A percentile compares a stretch with the other conserved stretches of the same genome.
Conservation (phyloP, 306 rosid genomes). For the Glycine soja region DNA sequence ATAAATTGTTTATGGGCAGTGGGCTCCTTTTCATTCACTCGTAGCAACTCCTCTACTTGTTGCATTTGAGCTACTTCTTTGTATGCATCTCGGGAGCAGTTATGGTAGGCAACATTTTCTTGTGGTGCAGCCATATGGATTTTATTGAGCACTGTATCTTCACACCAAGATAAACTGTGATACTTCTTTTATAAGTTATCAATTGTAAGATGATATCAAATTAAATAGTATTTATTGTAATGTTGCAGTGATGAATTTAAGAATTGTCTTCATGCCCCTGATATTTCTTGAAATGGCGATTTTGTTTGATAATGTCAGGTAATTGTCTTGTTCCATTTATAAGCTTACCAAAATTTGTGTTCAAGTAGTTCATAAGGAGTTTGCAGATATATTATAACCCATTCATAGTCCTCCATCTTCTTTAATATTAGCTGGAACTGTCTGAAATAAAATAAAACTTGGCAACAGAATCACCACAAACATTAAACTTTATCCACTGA, state of each 20-base stretch:
- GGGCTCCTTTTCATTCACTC: conserved; percentile 97
- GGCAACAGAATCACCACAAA: conserved; percentile 27
- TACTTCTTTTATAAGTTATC: conserved; percentile 45
- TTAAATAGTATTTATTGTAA: conserved; percentile 41
- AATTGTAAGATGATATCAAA: background rate
- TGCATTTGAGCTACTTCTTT: conserved; percentile 92
- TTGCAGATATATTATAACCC: conserved; percentile 28
- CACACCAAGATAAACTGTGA: conserved; percentile 23
- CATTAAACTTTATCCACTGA: conserved; percentile 6
- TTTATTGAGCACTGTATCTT: conserved; percentile 15
- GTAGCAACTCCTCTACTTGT: conserved; percentile 83
- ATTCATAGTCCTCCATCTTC: conserved; percentile 7
- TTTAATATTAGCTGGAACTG: conserved; percentile 37
- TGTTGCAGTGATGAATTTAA: conserved; percentile 78
- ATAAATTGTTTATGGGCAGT: conserved; percentile 60
- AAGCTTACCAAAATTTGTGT: background rate
- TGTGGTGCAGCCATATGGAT: conserved; percentile 16
- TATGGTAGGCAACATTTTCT: conserved; percentile 61
- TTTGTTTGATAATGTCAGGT: conserved; percentile 94
- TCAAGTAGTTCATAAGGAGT: conserved; percentile 25
- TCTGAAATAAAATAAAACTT: background rate
- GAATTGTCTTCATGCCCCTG: conserved; percentile 85
- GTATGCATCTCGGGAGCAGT: conserved; percentile 71
- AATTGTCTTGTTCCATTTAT: conserved; percentile 7
- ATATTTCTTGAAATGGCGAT: conserved; percentile 72